Percentiles rank a stretch among this genome's conserved stretches.
Conservation (phyloP, 116 monocot species). For the Zostera marina region DNA sequence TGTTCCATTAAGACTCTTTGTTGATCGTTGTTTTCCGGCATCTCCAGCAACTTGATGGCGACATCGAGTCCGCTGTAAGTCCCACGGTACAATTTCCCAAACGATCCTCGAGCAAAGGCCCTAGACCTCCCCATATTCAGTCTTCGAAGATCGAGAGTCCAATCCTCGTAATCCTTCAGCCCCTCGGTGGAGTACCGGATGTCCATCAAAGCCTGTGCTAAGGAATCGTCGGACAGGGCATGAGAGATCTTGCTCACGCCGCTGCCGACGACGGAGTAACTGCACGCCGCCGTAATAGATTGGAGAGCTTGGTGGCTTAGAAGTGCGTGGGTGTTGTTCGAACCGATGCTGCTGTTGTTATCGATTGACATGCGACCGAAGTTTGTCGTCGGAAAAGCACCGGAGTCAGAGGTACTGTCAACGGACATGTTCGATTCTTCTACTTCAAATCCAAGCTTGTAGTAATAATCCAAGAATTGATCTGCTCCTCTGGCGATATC, state of each 20-base stretch:
- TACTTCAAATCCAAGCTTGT: slow-evolving; percentile 19
- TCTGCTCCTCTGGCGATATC: slow-evolving; percentile 26
- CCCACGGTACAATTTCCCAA: slow-evolving; percentile 89
- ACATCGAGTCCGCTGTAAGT: slow-evolving; percentile 88
- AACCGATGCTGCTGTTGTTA: slow-evolving; percentile 72
- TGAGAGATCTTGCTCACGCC: slow-evolving; percentile 27
- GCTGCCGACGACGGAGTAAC: slow-evolving; percentile 34
- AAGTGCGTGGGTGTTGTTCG: slow-evolving; percentile 60
- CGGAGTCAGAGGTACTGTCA: slow-evolving; percentile 23
- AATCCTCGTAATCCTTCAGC: slow-evolving; percentile 60
- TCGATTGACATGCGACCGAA: slow-evolving; percentile 62
- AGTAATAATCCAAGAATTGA: slow-evolving; percentile 41
- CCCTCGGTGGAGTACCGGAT: slow-evolving; percentile 32
- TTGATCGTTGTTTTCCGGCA: slow-evolving; percentile 66
- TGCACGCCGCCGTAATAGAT: slow-evolving; percentile 10
- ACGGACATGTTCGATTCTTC: slow-evolving; percentile 88
- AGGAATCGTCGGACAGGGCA: slow-evolving; percentile 43
- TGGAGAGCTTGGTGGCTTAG: slow-evolving; percentile 48
- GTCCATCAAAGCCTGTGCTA: slow-evolving; percentile 74
- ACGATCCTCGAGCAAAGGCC: slow-evolving; percentile 86
- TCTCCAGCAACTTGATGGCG: slow-evolving; percentile 85
- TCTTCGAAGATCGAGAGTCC: slow-evolving; percentile 65
- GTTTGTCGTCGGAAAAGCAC: slow-evolving; percentile 32
- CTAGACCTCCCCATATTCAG: slow-evolving; percentile 42
- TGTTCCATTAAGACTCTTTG: slow-evolving; percentile 80